Evolutionary conservation across 331 rosid genomes (phyloP).

Genomic region (Spiraea crenata): DNA sequence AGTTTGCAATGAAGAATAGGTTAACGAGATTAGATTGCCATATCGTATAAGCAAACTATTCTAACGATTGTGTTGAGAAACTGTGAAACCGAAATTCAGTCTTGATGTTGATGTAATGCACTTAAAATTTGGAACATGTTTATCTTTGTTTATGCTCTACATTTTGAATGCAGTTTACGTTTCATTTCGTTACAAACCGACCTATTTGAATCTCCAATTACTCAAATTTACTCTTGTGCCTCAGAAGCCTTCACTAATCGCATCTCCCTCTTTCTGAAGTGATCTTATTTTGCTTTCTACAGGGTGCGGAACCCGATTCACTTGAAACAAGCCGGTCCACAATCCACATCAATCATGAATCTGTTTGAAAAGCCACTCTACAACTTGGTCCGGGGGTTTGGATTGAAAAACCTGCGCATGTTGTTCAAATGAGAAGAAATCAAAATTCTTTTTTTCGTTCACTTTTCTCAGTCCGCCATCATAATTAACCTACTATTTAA

Average conservation of each 20-base stretch:
- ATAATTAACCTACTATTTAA: too few species aligned
- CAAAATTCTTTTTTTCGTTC: too few species aligned
- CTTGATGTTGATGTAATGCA: not conserved
- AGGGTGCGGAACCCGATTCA: constrained; percentile 53
- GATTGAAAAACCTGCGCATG: constrained; percentile 38
- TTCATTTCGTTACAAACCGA: too few species aligned
- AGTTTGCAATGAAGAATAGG: constrained; percentile 18
- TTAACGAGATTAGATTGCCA: constrained; percentile 15
- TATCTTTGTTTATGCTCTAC: not conserved
- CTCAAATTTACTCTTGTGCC: not conserved
- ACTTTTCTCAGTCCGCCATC: not conserved
- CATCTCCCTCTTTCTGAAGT: constrained; percentile 44
- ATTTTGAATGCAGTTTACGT: not conserved
- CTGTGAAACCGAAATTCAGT: constrained; percentile 8
- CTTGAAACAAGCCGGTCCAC: constrained; percentile 34
- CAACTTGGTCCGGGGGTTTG: constrained; percentile 39
- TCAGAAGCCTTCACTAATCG: not conserved
- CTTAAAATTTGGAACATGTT: not conserved
- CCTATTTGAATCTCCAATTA: not conserved
- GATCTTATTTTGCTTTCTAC: constrained; percentile 48
- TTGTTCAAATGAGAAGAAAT: constrained; percentile 32
- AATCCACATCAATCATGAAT: constrained; percentile 38
- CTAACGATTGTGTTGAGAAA: constrained; percentile 1
- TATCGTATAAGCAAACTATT: not conserved
- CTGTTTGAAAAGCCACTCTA: constrained; percentile 43